phyloP scores from a whole-genome alignment of 306 rosid genomes.

The Fragaria iinumae region DNA sequence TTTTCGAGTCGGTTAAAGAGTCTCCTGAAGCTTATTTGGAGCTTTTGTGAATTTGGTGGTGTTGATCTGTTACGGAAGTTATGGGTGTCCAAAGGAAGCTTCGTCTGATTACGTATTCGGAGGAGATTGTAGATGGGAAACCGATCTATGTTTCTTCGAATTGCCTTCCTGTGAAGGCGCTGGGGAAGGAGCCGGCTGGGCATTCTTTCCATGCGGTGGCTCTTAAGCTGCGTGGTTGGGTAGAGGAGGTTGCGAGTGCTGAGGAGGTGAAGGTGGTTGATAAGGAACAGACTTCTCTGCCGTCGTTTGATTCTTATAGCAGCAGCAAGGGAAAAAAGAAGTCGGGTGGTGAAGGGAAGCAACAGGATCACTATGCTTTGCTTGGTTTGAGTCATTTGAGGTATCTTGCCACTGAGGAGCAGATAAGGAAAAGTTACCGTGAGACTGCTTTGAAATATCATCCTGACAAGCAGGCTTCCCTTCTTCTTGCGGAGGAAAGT shows the following conservation, averaged over 20 bases:
- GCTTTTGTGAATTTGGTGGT: constrained; percentile 7
- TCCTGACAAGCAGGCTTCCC: constrained; percentile 94
- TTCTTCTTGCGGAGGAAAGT: constrained; percentile 77
- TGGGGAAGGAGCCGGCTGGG: constrained; percentile 79
- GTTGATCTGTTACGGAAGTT: constrained; percentile 16
- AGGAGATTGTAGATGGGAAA: constrained; percentile 80
- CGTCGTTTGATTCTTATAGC: constrained; percentile 68
- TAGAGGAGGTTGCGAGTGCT: constrained; percentile 41
- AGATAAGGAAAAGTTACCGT: constrained; percentile 87
- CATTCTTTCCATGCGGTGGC: constrained; percentile 80
- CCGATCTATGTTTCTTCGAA: constrained; percentile 79
- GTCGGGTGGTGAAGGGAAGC: constrained; percentile 62
- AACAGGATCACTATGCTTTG: constrained; percentile 94
- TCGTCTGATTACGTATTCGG: constrained; percentile 58
- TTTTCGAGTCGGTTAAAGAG: neutral
- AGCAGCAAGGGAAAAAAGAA: constrained; percentile 91
- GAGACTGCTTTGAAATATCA: constrained; percentile 91
- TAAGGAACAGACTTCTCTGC: constrained; percentile 56
- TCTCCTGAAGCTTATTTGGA: constrained; percentile 2
- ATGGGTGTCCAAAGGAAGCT: constrained; percentile 51
- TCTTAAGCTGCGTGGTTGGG: constrained; percentile 64
- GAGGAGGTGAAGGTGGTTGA: constrained; percentile 48
- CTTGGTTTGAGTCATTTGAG: constrained; percentile 87
- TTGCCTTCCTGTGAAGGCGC: constrained; percentile 74
- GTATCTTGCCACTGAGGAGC: constrained; percentile 95